Base-by-base conservation (phyloP, 169 alveolate genomes). In the Hammondia hammondi region DNA sequence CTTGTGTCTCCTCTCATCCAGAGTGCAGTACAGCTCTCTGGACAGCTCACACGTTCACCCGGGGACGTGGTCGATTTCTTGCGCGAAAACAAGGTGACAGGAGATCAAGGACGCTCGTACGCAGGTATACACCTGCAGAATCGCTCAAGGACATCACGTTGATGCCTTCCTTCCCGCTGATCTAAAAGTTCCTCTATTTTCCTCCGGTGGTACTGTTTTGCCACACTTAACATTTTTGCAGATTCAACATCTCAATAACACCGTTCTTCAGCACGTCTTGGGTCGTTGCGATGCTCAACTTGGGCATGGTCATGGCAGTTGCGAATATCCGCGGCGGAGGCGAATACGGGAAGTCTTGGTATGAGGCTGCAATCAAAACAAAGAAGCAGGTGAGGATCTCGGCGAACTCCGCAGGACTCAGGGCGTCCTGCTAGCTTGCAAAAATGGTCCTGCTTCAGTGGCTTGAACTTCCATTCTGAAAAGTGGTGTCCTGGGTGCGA, bases 291-390 rank as follows among this genome's bases (percentile, higher is more conserved):
- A 61, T 90, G 72, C 88, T 81, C 39, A 57, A 82, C 81, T 71
- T 92, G 82, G 92, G 92, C 7, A 14, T 82, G 81, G 81, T 81
- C 48, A 27, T 84, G 73, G 95, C 92, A 19, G 81, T 92, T 3
- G 88, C 95, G 19, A 92, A 92, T 77, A 92, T 92, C 70, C 77
- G 95, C 57, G 95, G 95, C 57, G 95, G 95, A 10, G 92, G 88
- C 32, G 95, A 92, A 45, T 92, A 92, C 56, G 95, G 95, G 61
- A 19, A 43, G 70, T 81, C 32, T 2, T 92, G 95, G 95, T 92
- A 85, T 56, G 43, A 48, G 46, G 95, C 88, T 27, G 95, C 91
- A 27, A 32, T 70, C 35, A 82, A 84, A 35, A 67, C 19, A n/a
- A 92, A 46, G 32, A 92, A 92, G 45, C 95, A 92, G 56, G 95